A percentile compares a stretch with the other conserved stretches of the same genome.
Conservation (phyloP, 2,329 filamentous ascomycete genomes). For the Fusarium palustre region DNA sequence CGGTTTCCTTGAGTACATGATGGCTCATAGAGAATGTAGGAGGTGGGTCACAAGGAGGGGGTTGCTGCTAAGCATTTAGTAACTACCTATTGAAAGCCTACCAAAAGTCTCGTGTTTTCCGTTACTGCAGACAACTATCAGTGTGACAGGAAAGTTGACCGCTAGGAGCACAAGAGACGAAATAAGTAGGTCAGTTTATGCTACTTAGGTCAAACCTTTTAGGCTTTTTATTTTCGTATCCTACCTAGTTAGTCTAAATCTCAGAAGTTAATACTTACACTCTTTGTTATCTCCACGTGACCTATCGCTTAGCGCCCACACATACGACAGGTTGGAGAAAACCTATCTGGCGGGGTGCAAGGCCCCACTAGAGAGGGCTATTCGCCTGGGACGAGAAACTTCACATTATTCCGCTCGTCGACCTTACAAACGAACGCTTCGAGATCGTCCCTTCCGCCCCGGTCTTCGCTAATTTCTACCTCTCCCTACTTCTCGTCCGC, state of each 20-base stretch:
- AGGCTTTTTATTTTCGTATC: too few relatives aligned
- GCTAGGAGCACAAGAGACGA: too few relatives aligned
- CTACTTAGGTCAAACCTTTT: too few relatives aligned
- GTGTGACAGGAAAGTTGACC: too few relatives aligned
- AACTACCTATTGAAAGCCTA: constrained; percentile 33
- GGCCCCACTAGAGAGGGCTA: constrained; percentile 56
- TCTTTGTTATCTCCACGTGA: constrained; percentile 45
- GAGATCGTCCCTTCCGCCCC: constrained; percentile 43
- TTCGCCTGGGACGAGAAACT: constrained; percentile 50
- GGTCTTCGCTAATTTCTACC: constrained; percentile 20
- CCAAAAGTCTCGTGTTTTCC: constrained; percentile 30
- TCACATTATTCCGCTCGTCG: constrained; percentile 49
- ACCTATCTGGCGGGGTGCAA: constrained; percentile 52
- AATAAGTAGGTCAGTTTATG: too few relatives aligned
- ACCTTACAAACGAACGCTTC: constrained; percentile 46
- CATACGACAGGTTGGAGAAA: constrained; percentile 53
- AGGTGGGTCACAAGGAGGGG: constrained; percentile 1
- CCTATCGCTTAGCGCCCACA: constrained; percentile 59
- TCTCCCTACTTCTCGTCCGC: constrained; percentile 22
- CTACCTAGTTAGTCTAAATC: too few relatives aligned
- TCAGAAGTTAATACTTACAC: too few relatives aligned
- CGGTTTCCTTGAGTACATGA: constrained; percentile 3
- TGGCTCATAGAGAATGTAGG: constrained; percentile 2
- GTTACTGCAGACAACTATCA: neutral
- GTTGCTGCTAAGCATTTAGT: constrained; percentile 11